Evolutionary conservation across 257 asterid species (phyloP), one percentile per base, ranked within the genome.

Genomic region (Euphrasia confusa): DNA sequence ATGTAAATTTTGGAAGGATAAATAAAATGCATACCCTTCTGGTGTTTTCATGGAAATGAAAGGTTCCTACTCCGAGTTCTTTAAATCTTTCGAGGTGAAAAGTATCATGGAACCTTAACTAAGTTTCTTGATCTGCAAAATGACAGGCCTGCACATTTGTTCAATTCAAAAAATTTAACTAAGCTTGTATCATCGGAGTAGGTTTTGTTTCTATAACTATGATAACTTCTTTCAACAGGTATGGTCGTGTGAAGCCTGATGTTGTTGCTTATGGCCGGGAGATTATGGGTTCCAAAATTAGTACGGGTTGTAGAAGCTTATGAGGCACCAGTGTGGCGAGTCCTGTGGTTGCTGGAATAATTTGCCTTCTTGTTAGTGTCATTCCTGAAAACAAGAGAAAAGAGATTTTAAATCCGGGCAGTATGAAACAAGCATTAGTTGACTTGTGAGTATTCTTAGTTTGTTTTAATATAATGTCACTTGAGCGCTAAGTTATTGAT

Each of bases 311-410:
- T 77, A 92, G 85, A 87, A 92, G 99, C 79, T 85, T 92, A 73
- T 92, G 97, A 4, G 99, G 99, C 48, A 92, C 99, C 49, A 92
- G 99, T n/a, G 99, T 92, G 72, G 99, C 99, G n/a, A 92, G 99
- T 80, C 99, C 99, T 62, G 99, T 92, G 66, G 99, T 92, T 67
- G 97, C 99, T 71, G 99, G 99, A 64, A 87, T 89, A 67, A 96
- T 92, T 63, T 92, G 97, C 82, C 95, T 89, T 68, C 97, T 92
- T 42, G 95, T 92, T 64, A 92, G 99, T 54, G 77, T 84, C 64
- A 80, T 89, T 72, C 96, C 97, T 65, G 91, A 84, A 73, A 73
- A 72, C 78, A 81, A 78, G 80, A 87, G 97, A 62, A 87, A 86
- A 73, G 88, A 83, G 17, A 77, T 85, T 57, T 69, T 93, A 52